Evolutionary conservation across 1,284 basidiomycete species (phyloP).

Genomic region (Ganoderma sinense): DNA sequence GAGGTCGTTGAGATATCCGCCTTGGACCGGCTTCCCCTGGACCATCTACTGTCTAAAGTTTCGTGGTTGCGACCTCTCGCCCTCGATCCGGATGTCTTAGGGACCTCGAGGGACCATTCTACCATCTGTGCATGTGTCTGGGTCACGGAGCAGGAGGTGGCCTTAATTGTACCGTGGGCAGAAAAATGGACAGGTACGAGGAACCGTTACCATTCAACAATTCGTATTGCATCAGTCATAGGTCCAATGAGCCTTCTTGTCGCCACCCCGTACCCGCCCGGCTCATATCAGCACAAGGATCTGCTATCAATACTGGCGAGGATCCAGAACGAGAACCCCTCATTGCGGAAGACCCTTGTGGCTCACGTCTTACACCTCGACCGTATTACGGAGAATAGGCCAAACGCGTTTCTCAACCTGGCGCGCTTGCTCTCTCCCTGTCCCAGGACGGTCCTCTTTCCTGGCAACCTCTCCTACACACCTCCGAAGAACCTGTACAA

Average conservation of each 20-base stretch:
- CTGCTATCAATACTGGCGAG: conserved; percentile 29
- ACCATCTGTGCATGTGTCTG: conserved; percentile 61
- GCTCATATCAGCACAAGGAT: conserved; percentile 36
- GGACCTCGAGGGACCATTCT: conserved; percentile 25
- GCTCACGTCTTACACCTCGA: conserved; percentile 58
- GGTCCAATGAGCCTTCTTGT: conserved; percentile 65
- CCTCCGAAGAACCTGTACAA: conserved; percentile 39
- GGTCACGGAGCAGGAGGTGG: conserved; percentile 48
- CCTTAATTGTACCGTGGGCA: conserved; percentile 46
- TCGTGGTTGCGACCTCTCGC: conserved; percentile 35
- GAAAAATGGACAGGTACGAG: conserved; percentile 56
- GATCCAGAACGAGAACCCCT: conserved; percentile 37
- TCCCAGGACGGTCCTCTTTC: conserved; percentile 57
- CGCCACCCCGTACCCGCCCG: conserved; percentile 44
- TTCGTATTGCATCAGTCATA: conserved; percentile 30
- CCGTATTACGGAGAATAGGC: conserved; percentile 46
- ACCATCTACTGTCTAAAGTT: conserved; percentile 40
- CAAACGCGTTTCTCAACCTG: conserved; percentile 68
- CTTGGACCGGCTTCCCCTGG: conserved; percentile 33
- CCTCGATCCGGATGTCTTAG: conserved; percentile 38
- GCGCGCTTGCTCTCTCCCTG: conserved; percentile 66
- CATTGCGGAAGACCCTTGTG: conserved; percentile 44
- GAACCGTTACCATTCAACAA: conserved; percentile 9
- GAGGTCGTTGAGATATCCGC: conserved; percentile 22
- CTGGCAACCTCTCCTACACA: conserved; percentile 45